These are phyloP conservation scores for Drechslerella coelobrocha DNA, from an alignment of 2,329 filamentous ascomycete genomes.

Conservation along the genomic window DNA sequence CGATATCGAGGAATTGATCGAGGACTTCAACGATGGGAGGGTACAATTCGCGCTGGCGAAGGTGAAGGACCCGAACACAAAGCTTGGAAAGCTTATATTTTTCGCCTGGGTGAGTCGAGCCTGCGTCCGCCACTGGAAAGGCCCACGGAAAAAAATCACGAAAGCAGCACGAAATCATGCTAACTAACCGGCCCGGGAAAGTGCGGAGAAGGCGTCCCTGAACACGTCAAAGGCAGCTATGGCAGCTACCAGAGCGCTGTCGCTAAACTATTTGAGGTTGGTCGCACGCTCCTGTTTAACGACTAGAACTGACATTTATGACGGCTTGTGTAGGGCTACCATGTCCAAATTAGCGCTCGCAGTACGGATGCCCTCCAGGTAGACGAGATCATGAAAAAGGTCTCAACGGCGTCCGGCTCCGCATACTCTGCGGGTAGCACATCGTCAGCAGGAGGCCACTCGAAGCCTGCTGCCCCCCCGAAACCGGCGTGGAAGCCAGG, in stretches of 20 bases:
- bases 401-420: constrained; percentile 89
- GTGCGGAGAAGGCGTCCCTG: constrained; percentile 97
- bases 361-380: constrained; percentile 88
- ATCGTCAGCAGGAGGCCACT: constrained; percentile 60
- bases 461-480: constrained; percentile 64
- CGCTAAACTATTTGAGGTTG: constrained; percentile 83
- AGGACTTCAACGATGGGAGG: constrained; percentile 95
- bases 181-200: constrained; percentile 54
- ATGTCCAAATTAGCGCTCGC: constrained; percentile 94
- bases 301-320: not conserved
- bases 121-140: not conserved
- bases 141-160: constrained; percentile 6
- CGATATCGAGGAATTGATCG: constrained; percentile 84
- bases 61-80: constrained; percentile 91
- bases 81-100: constrained; percentile 86
- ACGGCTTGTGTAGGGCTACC: constrained; percentile 71
- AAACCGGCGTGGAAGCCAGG: constrained; percentile 79
- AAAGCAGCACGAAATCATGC: constrained; percentile 13
- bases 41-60: constrained; percentile 97
- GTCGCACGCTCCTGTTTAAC: constrained; percentile 52
- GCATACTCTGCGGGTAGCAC: constrained; percentile 82
- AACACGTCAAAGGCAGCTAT: constrained; percentile 97
- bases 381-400: constrained; percentile 87
- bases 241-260: constrained; percentile 90
- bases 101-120: constrained; percentile 75